Percentiles rank a stretch among this genome's conserved stretches.
Evolutionary conservation across 2,329 filamentous ascomycete species (phyloP).

Genomic region (Epichloe scottii): DNA sequence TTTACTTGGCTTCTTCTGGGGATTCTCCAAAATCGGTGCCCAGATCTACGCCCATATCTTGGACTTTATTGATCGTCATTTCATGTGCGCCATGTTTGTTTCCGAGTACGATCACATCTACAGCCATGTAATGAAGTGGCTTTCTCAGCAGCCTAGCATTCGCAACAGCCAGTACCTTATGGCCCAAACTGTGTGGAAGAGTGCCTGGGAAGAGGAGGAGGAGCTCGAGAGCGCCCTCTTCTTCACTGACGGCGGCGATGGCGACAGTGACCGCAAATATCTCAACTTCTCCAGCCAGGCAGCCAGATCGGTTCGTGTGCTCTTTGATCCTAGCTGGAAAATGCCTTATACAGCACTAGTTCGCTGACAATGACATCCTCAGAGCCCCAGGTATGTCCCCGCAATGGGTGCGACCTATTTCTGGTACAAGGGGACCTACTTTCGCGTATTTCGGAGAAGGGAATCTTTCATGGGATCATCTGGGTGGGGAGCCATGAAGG

Average conservation of each 20-base stretch:
- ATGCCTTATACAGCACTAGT: too few relatives aligned
- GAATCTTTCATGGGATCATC: constrained; percentile 25
- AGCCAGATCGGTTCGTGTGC: not conserved
- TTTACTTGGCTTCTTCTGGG: constrained; percentile 34
- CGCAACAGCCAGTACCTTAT: constrained; percentile 38
- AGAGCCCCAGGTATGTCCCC: constrained; percentile 40
- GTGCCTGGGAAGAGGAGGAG: constrained; percentile 44
- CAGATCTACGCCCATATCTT: constrained; percentile 24
- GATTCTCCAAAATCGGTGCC: constrained; percentile 23
- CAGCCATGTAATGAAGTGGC: constrained; percentile 44
- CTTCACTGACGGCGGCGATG: constrained; percentile 25
- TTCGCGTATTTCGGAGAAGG: constrained; percentile 32
- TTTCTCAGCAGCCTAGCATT: constrained; percentile 39
- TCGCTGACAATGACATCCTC: not conserved
- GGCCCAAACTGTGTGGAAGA: constrained; percentile 42
- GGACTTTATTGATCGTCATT: constrained; percentile 28
- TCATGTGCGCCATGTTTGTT: constrained; percentile 41
- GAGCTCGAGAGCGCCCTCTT: constrained; percentile 27
- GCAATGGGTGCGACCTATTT: constrained; percentile 41
- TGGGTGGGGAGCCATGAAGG: constrained; percentile 29
- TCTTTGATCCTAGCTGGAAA: too few relatives aligned
- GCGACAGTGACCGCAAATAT: constrained; percentile 25
- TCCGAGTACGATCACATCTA: constrained; percentile 46
- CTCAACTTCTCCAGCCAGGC: constrained; percentile 49
- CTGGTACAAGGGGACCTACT: constrained; percentile 41